Evolutionary conservation across 108 stramenopile genomes (phyloP).

Genomic region (Cyclotella baltica): DNA sequence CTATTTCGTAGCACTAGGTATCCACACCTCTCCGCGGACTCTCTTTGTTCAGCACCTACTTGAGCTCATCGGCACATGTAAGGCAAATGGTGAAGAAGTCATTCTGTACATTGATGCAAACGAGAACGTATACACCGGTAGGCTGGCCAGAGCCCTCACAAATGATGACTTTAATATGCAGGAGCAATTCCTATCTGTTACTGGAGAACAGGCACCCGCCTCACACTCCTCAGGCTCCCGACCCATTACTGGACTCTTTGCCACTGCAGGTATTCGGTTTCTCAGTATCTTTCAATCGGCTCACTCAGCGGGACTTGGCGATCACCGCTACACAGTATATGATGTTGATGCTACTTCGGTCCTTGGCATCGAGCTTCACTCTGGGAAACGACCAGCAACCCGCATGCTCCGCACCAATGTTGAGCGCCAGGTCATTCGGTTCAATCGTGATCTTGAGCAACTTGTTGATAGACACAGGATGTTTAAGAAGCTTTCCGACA

Average conservation of each 20-base stretch:
- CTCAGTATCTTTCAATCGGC: background rate
- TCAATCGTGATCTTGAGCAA: background rate
- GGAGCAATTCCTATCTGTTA: background rate
- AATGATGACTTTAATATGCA: background rate
- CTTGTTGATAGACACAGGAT: no score
- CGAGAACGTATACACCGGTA: background rate
- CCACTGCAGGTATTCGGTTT: background rate
- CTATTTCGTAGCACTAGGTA: background rate
- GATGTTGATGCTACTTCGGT: background rate
- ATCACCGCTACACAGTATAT: background rate
- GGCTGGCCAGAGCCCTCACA: background rate
- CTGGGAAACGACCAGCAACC: background rate
- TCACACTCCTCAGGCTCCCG: background rate
- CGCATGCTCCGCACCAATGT: background rate
- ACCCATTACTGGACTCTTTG: slow-evolving; percentile 2
- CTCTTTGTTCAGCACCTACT: slow-evolving; percentile 1
- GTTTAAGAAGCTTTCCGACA: background rate
- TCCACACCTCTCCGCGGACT: background rate
- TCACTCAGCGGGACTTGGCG: background rate
- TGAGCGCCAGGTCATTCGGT: background rate
- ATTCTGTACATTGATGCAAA: slow-evolving; percentile 3
- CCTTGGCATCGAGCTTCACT: background rate
- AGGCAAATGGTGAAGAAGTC: background rate
- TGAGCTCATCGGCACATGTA: background rate
- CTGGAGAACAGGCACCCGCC: background rate